phyloP scores from a whole-genome alignment of 305 asterid species.

The Fraxinus ornus region DNA sequence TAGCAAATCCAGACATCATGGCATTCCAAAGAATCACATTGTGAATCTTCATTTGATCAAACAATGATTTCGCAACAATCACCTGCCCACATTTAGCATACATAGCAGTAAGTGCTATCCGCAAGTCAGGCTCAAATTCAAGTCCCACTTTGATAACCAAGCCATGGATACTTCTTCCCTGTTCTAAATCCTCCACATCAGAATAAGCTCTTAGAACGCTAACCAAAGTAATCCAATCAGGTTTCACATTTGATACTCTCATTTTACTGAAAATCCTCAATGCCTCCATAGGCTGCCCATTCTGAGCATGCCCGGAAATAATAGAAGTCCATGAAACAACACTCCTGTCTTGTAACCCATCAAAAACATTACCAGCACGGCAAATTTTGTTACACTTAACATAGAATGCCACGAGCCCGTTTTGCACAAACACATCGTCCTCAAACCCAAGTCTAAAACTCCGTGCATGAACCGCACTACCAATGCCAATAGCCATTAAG shows the following conservation, averaged over 20 bases:
- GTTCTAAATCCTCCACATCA: constrained; percentile 50
- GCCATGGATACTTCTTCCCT: constrained; percentile 54
- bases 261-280: constrained; percentile 50
- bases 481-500: constrained; percentile 33
- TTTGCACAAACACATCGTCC: constrained; percentile 46
- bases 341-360: constrained; percentile 36
- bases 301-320: constrained; percentile 62
- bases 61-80: constrained; percentile 42
- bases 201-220: constrained; percentile 56
- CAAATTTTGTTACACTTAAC: constrained; percentile 41
- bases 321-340: constrained; percentile 65
- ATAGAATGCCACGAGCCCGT: constrained; percentile 54
- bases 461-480: constrained; percentile 59
- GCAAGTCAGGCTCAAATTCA: constrained; percentile 54
- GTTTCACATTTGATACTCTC: constrained; percentile 44
- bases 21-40: constrained; percentile 60
- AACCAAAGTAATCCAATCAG: constrained; percentile 61
- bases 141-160: constrained; percentile 47
- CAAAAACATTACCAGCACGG: constrained; percentile 40
- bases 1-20: constrained; percentile 66
- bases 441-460: constrained; percentile 48
- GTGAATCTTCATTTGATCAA: constrained; percentile 30
- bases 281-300: constrained; percentile 49
- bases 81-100: constrained; percentile 59
- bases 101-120: constrained; percentile 50